Base-by-base conservation (phyloP, 1,284 basidiomycete genomes). In the Amylostereum chailletii region DNA sequence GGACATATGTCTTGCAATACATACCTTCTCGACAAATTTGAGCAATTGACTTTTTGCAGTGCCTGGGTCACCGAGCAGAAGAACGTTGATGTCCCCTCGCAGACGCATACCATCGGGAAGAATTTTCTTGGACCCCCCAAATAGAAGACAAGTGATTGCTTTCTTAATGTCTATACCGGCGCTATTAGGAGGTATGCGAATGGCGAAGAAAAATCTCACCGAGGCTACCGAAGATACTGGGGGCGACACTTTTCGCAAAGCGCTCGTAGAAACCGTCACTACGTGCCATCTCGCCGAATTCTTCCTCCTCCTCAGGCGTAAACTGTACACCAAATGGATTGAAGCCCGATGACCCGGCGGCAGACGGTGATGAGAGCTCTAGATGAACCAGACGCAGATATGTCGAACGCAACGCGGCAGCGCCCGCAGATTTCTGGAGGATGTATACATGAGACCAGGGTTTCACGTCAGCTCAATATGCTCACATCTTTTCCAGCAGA, bases 111-210 rank as follows among this genome's bases (percentile, higher is more conserved):
- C 94, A 64, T 99, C 96, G 0, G 96, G 96, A 8, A 99, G 71
- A 44, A 98, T 78, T 70, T 99, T 99, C 70, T 95, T 98, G n/a
- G 93, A 95, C 9, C 96, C 96, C 30, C 96, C 96, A 61, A 99
- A 94, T 6, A 99, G 72, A 9, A 99, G 72, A 66, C 94, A 98
- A 0, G 91, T 83, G 44, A 99, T 92, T 1, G 96, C 90, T 61
- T 98, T 99, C 69, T 99, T 99, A 62, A 99, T 99, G 65, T 99
- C 96, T 90, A 31, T 47, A 36, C n/a, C 29, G 19, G 31, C 19
- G 19, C 19, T 19, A 19, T 19, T 19, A 11, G 19, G 42, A 8
- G 33, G 30, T 26, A 33, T 38, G 32, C 26, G 19, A 26, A 45
- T 3, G 34, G 42, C 47, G 27, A 33, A 46, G 34, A 67, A 19